phyloP scores from a whole-genome alignment of 2,329 filamentous ascomycete genomes.

The Herpotrichia juniperi region DNA sequence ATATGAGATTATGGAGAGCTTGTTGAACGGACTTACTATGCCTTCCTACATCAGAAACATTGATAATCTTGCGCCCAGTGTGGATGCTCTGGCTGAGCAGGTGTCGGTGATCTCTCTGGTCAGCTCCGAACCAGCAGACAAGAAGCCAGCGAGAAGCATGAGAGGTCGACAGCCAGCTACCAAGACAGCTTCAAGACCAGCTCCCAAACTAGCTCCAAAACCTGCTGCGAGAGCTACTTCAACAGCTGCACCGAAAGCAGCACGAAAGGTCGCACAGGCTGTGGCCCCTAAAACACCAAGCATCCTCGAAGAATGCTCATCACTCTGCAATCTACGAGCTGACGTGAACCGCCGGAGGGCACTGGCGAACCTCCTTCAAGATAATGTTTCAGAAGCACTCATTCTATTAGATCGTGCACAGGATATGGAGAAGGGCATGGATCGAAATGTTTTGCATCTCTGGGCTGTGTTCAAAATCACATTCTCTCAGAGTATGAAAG shows the following conservation, averaged over 20 bases:
- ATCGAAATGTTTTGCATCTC: slow-evolving; percentile 56
- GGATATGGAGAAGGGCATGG: slow-evolving; percentile 34
- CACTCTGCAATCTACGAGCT: slow-evolving; percentile 51
- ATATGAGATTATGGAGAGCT: slow-evolving; percentile 56
- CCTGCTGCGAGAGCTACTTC: slow-evolving; percentile 19
- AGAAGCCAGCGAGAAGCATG: slow-evolving; percentile 15
- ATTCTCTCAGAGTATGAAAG: slow-evolving; percentile 70
- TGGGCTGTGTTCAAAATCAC: slow-evolving; percentile 72
- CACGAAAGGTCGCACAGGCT: slow-evolving; percentile 18
- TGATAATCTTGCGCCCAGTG: slow-evolving; percentile 28
- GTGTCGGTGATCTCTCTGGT: slow-evolving; percentile 51
- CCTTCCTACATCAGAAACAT: slow-evolving; percentile 37
- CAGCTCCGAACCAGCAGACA: slow-evolving; percentile 12
- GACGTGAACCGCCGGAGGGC: slow-evolving; percentile 60
- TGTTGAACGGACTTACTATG: slow-evolving; percentile 50
- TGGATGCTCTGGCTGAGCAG: slow-evolving; percentile 49
- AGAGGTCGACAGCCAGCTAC: slow-evolving; percentile 28
- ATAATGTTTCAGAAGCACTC: slow-evolving; percentile 36
- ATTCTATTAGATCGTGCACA: slow-evolving; percentile 34
- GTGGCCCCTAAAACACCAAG: slow-evolving; percentile 14
- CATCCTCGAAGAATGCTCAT: slow-evolving; percentile 43
- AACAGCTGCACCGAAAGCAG: slow-evolving; percentile 15
- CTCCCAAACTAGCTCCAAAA: slow-evolving; percentile 16
- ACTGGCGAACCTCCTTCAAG: slow-evolving; percentile 44
- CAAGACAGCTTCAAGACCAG: slow-evolving; percentile 19